Evolutionary conservation across 2,329 filamentous ascomycete genomes (phyloP).

Genomic region (Colletotrichum echinochloae): DNA sequence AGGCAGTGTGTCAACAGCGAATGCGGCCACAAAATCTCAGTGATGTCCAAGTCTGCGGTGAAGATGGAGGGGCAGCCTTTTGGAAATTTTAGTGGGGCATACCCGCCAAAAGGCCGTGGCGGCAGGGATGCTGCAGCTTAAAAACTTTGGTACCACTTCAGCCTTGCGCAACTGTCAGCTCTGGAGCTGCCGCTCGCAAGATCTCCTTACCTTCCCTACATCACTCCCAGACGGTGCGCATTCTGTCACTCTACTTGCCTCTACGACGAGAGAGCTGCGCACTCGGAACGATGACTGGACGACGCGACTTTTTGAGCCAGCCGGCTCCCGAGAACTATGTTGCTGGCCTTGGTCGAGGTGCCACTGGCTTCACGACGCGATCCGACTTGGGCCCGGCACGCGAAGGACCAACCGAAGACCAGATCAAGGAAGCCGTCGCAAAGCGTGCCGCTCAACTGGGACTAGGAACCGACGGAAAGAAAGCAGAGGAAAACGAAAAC

Average conservation of each 20-base stretch:
- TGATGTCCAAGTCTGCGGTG: conserved; percentile 38
- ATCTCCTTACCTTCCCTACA: neutral
- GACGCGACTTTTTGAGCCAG: conserved; percentile 89
- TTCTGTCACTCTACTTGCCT: neutral
- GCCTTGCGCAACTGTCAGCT: conserved; percentile 35
- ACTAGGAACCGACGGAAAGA: conserved; percentile 73
- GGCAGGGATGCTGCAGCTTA: conserved; percentile 38
- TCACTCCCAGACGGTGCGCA: conserved; percentile 1
- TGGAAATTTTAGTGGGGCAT: conserved; percentile 40
- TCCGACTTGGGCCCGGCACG: conserved; percentile 95
- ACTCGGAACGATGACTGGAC: conserved; percentile 62
- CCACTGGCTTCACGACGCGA: conserved; percentile 96
- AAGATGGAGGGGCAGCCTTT: conserved; percentile 41
- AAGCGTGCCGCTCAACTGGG: conserved; percentile 92
- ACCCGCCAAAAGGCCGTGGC: conserved; percentile 21
- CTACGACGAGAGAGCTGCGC: conserved; percentile 2
- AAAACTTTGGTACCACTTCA: conserved; percentile 40
- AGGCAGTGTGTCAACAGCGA: neutral
- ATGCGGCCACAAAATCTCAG: conserved; percentile 18
- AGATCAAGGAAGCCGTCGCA: conserved; percentile 97
- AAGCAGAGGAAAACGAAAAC: conserved; percentile 76
- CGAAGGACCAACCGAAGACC: conserved; percentile 95
- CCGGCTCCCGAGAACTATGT: conserved; percentile 90
- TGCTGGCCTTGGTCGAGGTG: conserved; percentile 95
- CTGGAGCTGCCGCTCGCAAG: conserved; percentile 8